phyloP scores from a whole-genome alignment of 2,329 filamentous ascomycete species.

The Fusarium papillatum region DNA sequence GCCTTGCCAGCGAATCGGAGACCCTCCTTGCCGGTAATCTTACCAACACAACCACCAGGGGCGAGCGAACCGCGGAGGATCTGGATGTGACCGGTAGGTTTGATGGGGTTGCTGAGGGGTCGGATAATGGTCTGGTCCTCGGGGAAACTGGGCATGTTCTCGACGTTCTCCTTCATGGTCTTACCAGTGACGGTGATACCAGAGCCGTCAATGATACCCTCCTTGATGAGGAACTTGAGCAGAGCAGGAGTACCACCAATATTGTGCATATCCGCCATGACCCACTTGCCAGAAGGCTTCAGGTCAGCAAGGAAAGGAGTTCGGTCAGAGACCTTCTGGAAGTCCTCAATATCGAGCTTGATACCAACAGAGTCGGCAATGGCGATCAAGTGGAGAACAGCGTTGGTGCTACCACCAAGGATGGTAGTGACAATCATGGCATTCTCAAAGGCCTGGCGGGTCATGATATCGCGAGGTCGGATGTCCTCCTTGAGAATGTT shows the following conservation, averaged over 20 bases:
- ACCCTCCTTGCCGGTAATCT: constrained; percentile 97
- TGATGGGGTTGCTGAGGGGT: constrained; percentile 86
- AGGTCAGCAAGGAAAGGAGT: constrained; percentile 86
- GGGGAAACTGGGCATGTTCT: constrained; percentile 79
- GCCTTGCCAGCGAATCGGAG: constrained; percentile 85
- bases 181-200: constrained; percentile 91
- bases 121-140: constrained; percentile 87
- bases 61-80: constrained; percentile 89
- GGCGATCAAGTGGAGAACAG: constrained; percentile 86
- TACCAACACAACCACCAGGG: constrained; percentile 88
- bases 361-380: constrained; percentile 87
- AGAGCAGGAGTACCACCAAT: constrained; percentile 90
- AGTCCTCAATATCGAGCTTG: constrained; percentile 88
- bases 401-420: constrained; percentile 88
- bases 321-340: constrained; percentile 84
- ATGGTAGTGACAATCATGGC: constrained; percentile 88
- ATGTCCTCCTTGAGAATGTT: constrained; percentile 83
- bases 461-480: constrained; percentile 82
- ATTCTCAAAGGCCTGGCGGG: constrained; percentile 85
- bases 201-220: constrained; percentile 83
- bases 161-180: constrained; percentile 89
- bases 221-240: constrained; percentile 88
- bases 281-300: constrained; percentile 89
- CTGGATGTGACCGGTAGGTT: constrained; percentile 88
- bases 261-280: constrained; percentile 87